Conservation (phyloP, 225 moss, liverwort and hornwort genomes). For the Bryoerythrophyllum caledonicum region DNA sequence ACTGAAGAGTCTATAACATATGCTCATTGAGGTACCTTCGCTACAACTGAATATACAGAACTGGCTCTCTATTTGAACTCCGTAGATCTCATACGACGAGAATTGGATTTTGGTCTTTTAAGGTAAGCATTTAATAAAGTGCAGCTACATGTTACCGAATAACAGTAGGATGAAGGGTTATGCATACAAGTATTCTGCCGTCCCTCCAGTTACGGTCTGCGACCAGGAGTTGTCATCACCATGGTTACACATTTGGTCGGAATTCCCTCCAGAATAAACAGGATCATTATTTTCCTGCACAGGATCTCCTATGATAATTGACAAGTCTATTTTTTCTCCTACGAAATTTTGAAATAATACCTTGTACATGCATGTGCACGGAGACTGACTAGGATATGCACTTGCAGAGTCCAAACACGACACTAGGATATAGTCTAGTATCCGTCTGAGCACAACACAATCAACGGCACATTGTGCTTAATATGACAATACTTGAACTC, state of each 20-base stretch:
- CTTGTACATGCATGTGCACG: neutral
- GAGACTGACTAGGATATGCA: constrained; percentile 6
- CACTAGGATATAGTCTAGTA: neutral
- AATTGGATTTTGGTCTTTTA: neutral
- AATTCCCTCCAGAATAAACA: constrained; percentile 28
- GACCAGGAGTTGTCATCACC: constrained; percentile 31
- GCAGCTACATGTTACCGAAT: neutral
- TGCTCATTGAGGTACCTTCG: constrained; percentile 5
- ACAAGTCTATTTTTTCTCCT: neutral
- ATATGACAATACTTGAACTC: neutral
- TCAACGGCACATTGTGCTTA: neutral
- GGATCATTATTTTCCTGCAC: constrained; percentile 34
- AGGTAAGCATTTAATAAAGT: neutral
- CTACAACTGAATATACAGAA: neutral
- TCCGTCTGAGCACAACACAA: neutral
- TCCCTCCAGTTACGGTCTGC: constrained; percentile 29
- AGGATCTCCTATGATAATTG: neutral
- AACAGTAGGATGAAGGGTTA: constrained; percentile 4
- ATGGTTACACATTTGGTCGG: constrained; percentile 8
- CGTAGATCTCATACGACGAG: neutral
- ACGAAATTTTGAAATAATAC: neutral
- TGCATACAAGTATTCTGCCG: constrained; percentile 34
- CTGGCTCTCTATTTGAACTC: neutral
- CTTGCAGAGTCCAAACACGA: constrained; percentile 8
- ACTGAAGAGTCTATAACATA: neutral